Conservation (phyloP, 352 stramenopile species). For the Phytophthora crassamura region DNA sequence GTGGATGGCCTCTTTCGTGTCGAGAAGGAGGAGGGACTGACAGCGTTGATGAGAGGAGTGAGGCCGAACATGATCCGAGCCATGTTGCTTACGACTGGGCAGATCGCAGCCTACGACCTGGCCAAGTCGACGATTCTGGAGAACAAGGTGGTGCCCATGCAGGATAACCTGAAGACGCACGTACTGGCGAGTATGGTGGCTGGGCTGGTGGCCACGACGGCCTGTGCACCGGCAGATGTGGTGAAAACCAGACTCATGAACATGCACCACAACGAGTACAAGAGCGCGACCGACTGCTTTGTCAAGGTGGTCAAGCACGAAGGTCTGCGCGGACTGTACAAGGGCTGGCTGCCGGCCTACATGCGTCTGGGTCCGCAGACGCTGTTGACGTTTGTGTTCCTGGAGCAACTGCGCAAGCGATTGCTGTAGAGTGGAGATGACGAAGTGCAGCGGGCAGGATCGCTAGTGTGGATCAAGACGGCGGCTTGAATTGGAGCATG, state of each 20-base stretch:
- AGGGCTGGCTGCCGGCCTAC: constrained; percentile 85
- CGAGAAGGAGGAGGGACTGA: constrained; percentile 67
- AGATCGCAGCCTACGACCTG: constrained; percentile 86
- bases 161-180: constrained; percentile 79
- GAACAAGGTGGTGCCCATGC: constrained; percentile 48
- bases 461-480: too few relatives aligned
- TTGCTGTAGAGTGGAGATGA: constrained; percentile 45
- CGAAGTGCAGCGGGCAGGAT: too few relatives aligned
- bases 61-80: constrained; percentile 86
- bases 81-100: constrained; percentile 83
- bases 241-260: constrained; percentile 89
- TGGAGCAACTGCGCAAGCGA: constrained; percentile 80
- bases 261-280: constrained; percentile 84
- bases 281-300: constrained; percentile 83
- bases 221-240: constrained; percentile 79
- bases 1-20: constrained; percentile 75
- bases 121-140: constrained; percentile 67
- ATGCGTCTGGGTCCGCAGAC: constrained; percentile 86
- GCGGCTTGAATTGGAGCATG: too few relatives aligned
- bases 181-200: constrained; percentile 80
- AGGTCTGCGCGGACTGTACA: constrained; percentile 80
- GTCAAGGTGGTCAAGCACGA: constrained; percentile 80
- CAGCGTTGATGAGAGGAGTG: constrained; percentile 71
- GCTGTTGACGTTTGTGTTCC: constrained; percentile 87
- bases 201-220: constrained; percentile 78